Conservation (phyloP, 257 asterid genomes). For the Jaltomata sinuosa region DNA sequence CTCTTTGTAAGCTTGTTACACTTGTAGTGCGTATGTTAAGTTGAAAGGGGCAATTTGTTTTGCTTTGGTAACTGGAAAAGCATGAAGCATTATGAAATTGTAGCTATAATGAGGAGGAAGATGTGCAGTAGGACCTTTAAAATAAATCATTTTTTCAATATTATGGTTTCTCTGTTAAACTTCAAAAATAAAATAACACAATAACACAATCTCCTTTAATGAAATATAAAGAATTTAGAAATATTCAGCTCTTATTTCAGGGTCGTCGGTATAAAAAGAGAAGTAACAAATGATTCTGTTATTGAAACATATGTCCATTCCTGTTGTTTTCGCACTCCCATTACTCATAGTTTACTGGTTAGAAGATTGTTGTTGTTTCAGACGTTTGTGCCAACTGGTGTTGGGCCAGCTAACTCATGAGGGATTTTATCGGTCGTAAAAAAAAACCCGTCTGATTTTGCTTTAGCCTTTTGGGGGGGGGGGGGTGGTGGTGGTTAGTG, state of each 20-base stretch:
- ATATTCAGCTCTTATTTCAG: background rate
- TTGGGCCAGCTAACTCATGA: background rate
- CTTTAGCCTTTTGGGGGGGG: background rate
- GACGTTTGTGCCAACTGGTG: background rate
- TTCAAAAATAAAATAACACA: background rate
- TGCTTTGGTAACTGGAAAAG: background rate
- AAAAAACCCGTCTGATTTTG: background rate
- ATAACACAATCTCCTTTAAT: background rate
- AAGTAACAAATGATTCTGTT: background rate
- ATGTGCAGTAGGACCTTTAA: background rate
- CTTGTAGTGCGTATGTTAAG: background rate
- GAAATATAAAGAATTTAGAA: background rate
- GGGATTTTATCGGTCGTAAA: background rate
- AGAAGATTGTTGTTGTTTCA: background rate
- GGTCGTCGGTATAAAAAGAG: background rate
- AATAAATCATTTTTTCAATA: background rate
- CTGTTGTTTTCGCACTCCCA: background rate
- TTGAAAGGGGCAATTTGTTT: background rate
- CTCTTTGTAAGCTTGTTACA: too few species aligned
- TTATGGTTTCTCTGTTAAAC: background rate
- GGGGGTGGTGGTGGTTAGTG: background rate
- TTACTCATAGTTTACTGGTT: background rate
- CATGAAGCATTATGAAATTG: background rate
- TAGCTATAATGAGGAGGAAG: background rate
- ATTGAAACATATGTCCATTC: background rate